phyloP scores from a whole-genome alignment of 805 yeast genomes.

The Spathaspora gorwiae region DNA sequence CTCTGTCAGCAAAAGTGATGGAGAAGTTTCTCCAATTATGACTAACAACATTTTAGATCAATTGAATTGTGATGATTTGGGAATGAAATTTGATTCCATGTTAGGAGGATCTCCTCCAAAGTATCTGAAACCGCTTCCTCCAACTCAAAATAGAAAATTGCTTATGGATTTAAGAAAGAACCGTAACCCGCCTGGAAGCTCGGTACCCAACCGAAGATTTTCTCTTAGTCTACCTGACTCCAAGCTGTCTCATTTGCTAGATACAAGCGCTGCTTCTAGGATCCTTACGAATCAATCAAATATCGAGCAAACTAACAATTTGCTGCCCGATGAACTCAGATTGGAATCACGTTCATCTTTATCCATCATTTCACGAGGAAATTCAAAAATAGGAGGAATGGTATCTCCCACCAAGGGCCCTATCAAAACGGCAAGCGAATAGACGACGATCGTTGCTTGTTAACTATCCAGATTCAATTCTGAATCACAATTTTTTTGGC shows the following conservation, averaged over 20 bases:
- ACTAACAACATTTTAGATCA: slow-evolving; percentile 19
- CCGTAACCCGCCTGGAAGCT: slow-evolving; percentile 7
- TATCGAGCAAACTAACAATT: not conserved
- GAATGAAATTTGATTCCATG: slow-evolving; percentile 22
- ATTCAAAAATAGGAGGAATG: too few relatives aligned
- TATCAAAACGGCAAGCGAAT: too few relatives aligned
- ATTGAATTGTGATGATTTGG: slow-evolving; percentile 22
- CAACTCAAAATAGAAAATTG: not conserved
- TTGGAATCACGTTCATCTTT: too few relatives aligned
- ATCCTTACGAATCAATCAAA: not conserved
- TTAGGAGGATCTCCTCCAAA: slow-evolving; percentile 27
- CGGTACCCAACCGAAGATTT: slow-evolving; percentile 14
- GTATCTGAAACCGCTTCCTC: slow-evolving; percentile 1
- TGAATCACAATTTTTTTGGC: too few relatives aligned
- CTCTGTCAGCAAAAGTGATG: not conserved
- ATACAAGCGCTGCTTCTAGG: slow-evolving; percentile 27
- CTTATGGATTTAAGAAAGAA: slow-evolving; percentile 1
- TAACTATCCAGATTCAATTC: too few relatives aligned
- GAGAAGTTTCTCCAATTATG: slow-evolving; percentile 1
- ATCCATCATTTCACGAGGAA: too few relatives aligned
- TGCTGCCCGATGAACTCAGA: not conserved
- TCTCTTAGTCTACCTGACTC: slow-evolving; percentile 12
- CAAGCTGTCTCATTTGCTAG: slow-evolving; percentile 24
- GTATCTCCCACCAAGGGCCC: too few relatives aligned
- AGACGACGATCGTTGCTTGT: too few relatives aligned